Conservation (phyloP, 2,329 filamentous ascomycete species). For the Xylariaceae sp. region DNA sequence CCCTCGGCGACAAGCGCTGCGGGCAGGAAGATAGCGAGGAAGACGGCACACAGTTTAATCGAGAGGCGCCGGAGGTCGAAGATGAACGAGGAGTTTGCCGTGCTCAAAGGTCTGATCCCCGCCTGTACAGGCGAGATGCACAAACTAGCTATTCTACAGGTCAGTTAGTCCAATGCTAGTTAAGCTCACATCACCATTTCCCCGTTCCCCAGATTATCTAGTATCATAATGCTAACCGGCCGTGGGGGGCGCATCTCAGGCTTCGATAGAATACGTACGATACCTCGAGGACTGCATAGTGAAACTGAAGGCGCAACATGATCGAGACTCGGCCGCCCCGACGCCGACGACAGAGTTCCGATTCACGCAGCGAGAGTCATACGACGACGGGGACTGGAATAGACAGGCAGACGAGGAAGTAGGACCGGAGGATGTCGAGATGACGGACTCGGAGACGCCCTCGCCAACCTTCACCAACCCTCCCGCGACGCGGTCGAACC, state of each 20-base stretch:
- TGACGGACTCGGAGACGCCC: slow-evolving; percentile 59
- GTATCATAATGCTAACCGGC: background rate
- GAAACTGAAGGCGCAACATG: slow-evolving; percentile 72
- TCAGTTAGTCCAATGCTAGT: slow-evolving; percentile 46
- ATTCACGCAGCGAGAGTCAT: slow-evolving; percentile 31
- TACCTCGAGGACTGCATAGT: slow-evolving; percentile 90
- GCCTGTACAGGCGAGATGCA: slow-evolving; percentile 98
- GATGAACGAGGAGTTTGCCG: slow-evolving; percentile 98
- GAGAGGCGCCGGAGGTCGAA: slow-evolving; percentile 89
- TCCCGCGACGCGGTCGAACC: slow-evolving; percentile 43
- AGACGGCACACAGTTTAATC: slow-evolving; percentile 95
- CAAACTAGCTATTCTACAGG: slow-evolving; percentile 93
- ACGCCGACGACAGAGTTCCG: slow-evolving; percentile 40
- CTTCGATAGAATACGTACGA: slow-evolving; percentile 93
- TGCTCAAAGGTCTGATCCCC: slow-evolving; percentile 93
- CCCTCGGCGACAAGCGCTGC: slow-evolving; percentile 78
- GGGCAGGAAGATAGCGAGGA: slow-evolving; percentile 92
- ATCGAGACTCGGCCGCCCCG: slow-evolving; percentile 32
- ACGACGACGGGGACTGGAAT: slow-evolving; percentile 34
- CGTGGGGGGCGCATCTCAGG: slow-evolving; percentile 65
- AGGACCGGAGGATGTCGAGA: slow-evolving; percentile 63
- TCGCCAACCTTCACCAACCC: slow-evolving; percentile 55
- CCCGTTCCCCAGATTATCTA: background rate
- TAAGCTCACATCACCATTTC: background rate
- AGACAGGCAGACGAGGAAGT: slow-evolving; percentile 49